A percentile compares a stretch with the other conserved stretches of the same genome.
Evolutionary conservation across 345 rosid species (phyloP).

Genomic region (Capsella bursapastoris): DNA sequence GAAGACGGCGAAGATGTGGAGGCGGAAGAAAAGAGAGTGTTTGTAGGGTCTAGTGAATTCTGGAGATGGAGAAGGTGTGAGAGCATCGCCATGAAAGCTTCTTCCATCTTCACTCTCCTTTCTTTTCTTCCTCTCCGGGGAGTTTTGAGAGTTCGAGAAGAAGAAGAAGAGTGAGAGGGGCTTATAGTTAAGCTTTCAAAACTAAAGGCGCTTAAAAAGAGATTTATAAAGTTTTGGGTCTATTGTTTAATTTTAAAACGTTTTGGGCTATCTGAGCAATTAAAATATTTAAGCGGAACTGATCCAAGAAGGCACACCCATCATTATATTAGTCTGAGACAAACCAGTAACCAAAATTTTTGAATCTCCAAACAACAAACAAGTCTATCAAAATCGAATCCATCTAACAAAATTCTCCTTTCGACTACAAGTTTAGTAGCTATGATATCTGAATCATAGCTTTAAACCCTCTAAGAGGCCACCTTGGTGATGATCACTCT

Average conservation of each 20-base stretch:
- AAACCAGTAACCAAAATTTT: slow-evolving; percentile 41
- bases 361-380: slow-evolving; percentile 29
- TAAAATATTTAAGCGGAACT: not conserved
- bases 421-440: slow-evolving; percentile 37
- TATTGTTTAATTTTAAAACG: too few species aligned
- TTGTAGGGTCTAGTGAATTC: slow-evolving; percentile 77
- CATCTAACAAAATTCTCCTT: slow-evolving; percentile 39
- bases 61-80: slow-evolving; percentile 95
- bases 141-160: not conserved
- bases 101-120: slow-evolving; percentile 63
- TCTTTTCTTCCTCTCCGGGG: not conserved
- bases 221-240: not conserved
- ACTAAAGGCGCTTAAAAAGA: not conserved
- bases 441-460: slow-evolving; percentile 24
- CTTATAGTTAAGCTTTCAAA: not conserved
- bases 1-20: slow-evolving; percentile 52
- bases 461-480: slow-evolving; percentile 9
- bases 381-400: slow-evolving; percentile 40
- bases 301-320: slow-evolving; percentile 35
- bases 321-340: slow-evolving; percentile 26
- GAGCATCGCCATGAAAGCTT: slow-evolving; percentile 80
- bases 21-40: slow-evolving; percentile 61
- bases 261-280: too few species aligned
- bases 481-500: slow-evolving; percentile 11
- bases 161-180: not conserved